Percentiles rank a stretch among this genome's conserved stretches.
Conservation (phyloP, 2,329 filamentous ascomycete genomes). For the Colletotrichum falcatum region DNA sequence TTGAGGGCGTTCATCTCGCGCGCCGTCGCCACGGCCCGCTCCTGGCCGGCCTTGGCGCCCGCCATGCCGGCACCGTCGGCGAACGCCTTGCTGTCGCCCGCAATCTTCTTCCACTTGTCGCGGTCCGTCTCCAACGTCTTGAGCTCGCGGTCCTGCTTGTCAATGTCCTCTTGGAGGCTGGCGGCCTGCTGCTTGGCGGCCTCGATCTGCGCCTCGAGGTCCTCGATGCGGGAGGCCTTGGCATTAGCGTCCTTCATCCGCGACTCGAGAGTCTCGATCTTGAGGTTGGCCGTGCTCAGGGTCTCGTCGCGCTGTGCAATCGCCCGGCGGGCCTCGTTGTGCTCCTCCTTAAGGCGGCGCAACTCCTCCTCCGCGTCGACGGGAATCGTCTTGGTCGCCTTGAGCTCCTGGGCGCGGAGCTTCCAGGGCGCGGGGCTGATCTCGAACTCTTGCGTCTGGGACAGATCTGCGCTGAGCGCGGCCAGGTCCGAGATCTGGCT, state of each 20-base stretch:
- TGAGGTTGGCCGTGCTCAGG: conserved; percentile 87
- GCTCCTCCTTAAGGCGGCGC: conserved; percentile 81
- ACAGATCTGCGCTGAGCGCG: conserved; percentile 76
- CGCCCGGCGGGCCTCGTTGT: conserved; percentile 79
- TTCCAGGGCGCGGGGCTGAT: conserved; percentile 83
- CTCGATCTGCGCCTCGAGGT: conserved; percentile 71
- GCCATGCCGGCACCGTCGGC: conserved; percentile 62
- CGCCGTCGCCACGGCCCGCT: conserved; percentile 76
- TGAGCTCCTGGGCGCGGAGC: conserved; percentile 82
- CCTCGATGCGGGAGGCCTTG: conserved; percentile 77
- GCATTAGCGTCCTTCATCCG: conserved; percentile 86
- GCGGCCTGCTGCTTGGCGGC: conserved; percentile 62
- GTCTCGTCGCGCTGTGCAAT: conserved; percentile 82
- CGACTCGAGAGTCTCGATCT: conserved; percentile 92
- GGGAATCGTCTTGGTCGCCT: conserved; percentile 82
- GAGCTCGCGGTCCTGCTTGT: conserved; percentile 75
- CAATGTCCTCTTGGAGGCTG: conserved; percentile 71
- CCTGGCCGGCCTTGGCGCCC: conserved; percentile 68
- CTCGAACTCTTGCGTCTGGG: conserved; percentile 84
- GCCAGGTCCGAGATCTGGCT: conserved; percentile 77
- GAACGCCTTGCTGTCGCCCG: conserved; percentile 69
- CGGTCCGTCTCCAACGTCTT: conserved; percentile 73
- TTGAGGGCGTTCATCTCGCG: conserved; percentile 80
- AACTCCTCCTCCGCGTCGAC: conserved; percentile 89
- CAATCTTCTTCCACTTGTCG: conserved; percentile 79